Evolutionary conservation across 768 basidiomycete species (phyloP).

Genomic region (Auriscalpium microsporum): DNA sequence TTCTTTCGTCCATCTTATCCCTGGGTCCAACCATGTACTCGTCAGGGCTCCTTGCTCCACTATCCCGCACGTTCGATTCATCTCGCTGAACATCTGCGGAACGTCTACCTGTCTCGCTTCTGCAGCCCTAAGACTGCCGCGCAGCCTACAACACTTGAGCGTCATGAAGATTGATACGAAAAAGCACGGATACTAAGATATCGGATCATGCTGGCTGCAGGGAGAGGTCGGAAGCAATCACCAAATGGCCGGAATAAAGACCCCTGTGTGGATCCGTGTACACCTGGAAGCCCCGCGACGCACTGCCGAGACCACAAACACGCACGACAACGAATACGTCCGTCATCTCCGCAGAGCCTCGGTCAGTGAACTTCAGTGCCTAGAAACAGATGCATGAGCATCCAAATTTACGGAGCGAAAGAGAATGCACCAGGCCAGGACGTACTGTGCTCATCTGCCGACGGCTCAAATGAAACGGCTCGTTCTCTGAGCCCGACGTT

Average conservation of each 20-base stretch:
- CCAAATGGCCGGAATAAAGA: neutral
- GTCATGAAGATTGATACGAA: too few species aligned
- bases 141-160: too few species aligned
- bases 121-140: too few species aligned
- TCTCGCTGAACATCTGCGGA: too few species aligned
- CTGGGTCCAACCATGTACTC: too few species aligned
- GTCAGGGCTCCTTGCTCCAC: too few species aligned
- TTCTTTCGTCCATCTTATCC: too few species aligned
- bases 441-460: slow-evolving; percentile 16
- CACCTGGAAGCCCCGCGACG: neutral
- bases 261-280: slow-evolving; percentile 6
- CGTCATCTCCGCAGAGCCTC: neutral
- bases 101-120: too few species aligned
- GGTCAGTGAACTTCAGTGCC: neutral
- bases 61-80: too few species aligned
- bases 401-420: neutral
- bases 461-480: slow-evolving; percentile 20
- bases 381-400: neutral
- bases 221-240: neutral
- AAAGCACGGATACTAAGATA: too few species aligned
- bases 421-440: too few species aligned
- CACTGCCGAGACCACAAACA: neutral
- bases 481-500: slow-evolving; percentile 8
- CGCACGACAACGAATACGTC: slow-evolving; percentile 6
- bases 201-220: neutral